Evolutionary conservation across 2,329 filamentous ascomycete species (phyloP).

Genomic region (Ascochyta rabiei): DNA sequence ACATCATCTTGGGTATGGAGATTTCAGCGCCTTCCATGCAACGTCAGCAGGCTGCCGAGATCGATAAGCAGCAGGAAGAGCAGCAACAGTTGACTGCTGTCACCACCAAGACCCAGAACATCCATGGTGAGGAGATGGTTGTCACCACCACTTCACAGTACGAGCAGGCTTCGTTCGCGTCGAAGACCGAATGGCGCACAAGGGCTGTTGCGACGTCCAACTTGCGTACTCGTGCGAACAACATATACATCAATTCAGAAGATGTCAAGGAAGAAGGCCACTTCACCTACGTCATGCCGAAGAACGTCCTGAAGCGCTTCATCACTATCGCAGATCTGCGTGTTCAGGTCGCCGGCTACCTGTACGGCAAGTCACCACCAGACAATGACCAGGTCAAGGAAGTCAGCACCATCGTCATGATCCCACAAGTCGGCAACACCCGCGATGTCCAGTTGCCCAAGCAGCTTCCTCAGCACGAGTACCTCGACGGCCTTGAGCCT

Average conservation of each 20-base stretch:
- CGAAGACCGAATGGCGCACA: conserved; percentile 98
- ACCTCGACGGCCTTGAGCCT: conserved; percentile 83
- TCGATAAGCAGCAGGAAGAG: conserved; percentile 98
- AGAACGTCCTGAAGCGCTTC: conserved; percentile 97
- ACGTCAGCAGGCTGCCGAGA: conserved; percentile 96
- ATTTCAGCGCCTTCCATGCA: conserved; percentile 98
- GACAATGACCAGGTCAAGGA: conserved; percentile 98
- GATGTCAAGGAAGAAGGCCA: conserved; percentile 87
- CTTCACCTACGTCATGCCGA: conserved; percentile 97
- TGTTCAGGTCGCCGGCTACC: conserved; percentile 93
- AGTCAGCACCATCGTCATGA: conserved; percentile 94
- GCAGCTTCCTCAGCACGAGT: conserved; percentile 88
- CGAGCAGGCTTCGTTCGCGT: conserved; percentile 96
- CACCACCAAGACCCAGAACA: conserved; percentile 97
- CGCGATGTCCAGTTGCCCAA: conserved; percentile 91
- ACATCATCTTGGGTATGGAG: conserved; percentile 99
- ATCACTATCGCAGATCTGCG: conserved; percentile 96
- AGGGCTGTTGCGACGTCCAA: conserved; percentile 96
- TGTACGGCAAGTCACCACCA: conserved; percentile 89
- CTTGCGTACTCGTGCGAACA: conserved; percentile 89
- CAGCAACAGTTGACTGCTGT: conserved; percentile 95
- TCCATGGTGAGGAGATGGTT: conserved; percentile 95
- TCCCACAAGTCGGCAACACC: conserved; percentile 93
- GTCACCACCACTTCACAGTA: conserved; percentile 98
- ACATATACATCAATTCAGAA: conserved; percentile 97